Percentiles rank a stretch among this genome's conserved stretches.
These are phyloP conservation scores for Chenopodium berlandieri DNA, from an alignment of 148 eudicot genomes.

Conservation along the genomic window DNA sequence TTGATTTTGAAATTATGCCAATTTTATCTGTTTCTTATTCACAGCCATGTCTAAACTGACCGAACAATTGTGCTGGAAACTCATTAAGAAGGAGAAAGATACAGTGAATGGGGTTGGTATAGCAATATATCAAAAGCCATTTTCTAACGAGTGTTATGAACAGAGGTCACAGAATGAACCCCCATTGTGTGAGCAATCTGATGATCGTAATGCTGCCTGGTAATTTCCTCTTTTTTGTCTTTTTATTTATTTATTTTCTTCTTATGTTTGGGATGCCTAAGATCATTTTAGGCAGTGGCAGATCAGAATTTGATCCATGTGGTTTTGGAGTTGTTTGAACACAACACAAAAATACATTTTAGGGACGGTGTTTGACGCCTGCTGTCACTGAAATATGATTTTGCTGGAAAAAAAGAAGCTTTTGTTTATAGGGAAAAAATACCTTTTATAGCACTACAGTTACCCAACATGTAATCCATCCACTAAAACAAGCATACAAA, in stretches of 20 bases:
- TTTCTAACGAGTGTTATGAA: conserved; percentile 73
- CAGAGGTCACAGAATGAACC: conserved; percentile 60
- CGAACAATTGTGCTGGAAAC: conserved; percentile 82
- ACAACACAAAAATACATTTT: too few relatives aligned
- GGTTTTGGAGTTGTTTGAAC: too few relatives aligned
- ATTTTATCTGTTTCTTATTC: conserved; percentile 11
- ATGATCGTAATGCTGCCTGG: conserved; percentile 55
- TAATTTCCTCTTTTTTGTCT: conserved; percentile 11
- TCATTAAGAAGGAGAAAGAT: conserved; percentile 64
- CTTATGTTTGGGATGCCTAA: not conserved
- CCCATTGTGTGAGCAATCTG: conserved; percentile 56
- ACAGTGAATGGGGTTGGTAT: conserved; percentile 67
- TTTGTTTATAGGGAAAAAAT: too few relatives aligned
- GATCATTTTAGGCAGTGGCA: not conserved
- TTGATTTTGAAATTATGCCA: not conserved
- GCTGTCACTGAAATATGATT: too few relatives aligned
- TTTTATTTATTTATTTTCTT: not conserved
- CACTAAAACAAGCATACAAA: too few relatives aligned
- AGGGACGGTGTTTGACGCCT: too few relatives aligned
- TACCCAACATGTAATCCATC: too few relatives aligned
- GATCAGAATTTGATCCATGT: too few relatives aligned
- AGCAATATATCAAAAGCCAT: conserved; percentile 73
- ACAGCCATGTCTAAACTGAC: conserved; percentile 86
- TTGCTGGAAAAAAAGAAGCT: too few relatives aligned
- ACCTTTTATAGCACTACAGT: too few relatives aligned